A percentile compares a stretch with the other conserved stretches of the same genome.
Evolutionary conservation across 208 protist species (phyloP).

Genomic region (Trypanosomatidae sp.): DNA sequence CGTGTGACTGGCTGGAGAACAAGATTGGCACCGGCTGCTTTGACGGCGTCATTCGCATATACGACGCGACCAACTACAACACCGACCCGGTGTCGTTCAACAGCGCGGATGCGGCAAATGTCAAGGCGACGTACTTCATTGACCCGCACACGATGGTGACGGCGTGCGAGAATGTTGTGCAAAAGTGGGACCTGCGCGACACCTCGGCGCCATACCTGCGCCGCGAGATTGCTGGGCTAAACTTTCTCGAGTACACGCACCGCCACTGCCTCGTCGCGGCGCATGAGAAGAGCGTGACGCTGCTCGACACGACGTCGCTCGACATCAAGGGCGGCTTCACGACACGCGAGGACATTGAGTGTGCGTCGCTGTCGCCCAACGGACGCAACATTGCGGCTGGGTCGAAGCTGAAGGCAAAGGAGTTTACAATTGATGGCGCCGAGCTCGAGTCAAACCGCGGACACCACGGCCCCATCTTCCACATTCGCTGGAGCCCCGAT

Average conservation of each 20-base stretch:
- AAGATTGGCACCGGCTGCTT: slow-evolving; percentile 82
- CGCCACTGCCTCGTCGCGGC: slow-evolving; percentile 63
- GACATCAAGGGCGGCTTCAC: slow-evolving; percentile 61
- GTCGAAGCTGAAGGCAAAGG: slow-evolving; percentile 84
- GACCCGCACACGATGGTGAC: slow-evolving; percentile 78
- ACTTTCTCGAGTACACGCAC: slow-evolving; percentile 86
- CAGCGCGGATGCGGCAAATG: slow-evolving; percentile 42
- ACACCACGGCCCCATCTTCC: slow-evolving; percentile 86
- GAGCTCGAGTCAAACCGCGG: slow-evolving; percentile 83
- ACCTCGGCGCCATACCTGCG: slow-evolving; percentile 63
- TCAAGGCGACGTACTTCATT: slow-evolving; percentile 80
- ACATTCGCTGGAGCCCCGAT: slow-evolving; percentile 82
- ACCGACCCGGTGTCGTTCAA: slow-evolving; percentile 58
- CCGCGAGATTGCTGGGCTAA: slow-evolving; percentile 71
- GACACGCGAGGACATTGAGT: slow-evolving; percentile 74
- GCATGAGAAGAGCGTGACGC: slow-evolving; percentile 77
- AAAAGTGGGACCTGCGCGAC: slow-evolving; percentile 86
- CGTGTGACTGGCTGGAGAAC: slow-evolving; percentile 83
- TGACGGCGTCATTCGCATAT: slow-evolving; percentile 88
- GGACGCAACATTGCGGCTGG: slow-evolving; percentile 72
- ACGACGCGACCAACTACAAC: slow-evolving; percentile 75
- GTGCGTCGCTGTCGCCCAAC: slow-evolving; percentile 77
- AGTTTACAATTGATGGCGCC: slow-evolving; percentile 74
- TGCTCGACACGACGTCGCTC: slow-evolving; percentile 79
- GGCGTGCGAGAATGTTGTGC: slow-evolving; percentile 70